Conservation (phyloP, 306 rosid genomes). For the Ziziphus jujuba region DNA sequence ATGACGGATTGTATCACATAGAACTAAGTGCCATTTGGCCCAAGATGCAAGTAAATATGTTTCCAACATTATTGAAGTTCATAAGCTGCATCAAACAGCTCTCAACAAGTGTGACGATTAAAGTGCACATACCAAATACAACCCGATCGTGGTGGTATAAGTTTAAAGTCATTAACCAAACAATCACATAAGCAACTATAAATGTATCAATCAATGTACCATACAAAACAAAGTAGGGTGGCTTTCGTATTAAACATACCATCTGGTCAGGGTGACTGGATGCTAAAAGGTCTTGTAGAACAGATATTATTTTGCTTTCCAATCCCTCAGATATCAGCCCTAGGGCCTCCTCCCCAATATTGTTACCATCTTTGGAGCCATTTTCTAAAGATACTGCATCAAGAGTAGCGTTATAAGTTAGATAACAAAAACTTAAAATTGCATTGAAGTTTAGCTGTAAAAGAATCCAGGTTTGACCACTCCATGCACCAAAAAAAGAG, state of each 20-base stretch:
- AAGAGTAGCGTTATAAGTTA: conserved; percentile 28
- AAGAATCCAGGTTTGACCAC: neutral
- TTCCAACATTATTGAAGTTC: conserved; percentile 26
- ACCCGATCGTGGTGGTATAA: conserved; percentile 1
- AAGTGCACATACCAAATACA: neutral
- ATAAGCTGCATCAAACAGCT: conserved; percentile 4
- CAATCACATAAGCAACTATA: neutral
- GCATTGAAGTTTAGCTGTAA: conserved; percentile 17
- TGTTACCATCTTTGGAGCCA: conserved; percentile 42
- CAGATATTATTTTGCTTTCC: conserved; percentile 61
- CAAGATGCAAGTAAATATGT: neutral
- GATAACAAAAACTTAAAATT: neutral
- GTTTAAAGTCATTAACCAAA: conserved; percentile 11
- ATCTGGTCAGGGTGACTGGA: conserved; percentile 67
- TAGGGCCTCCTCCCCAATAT: conserved; percentile 59
- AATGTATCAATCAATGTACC: conserved; percentile 12
- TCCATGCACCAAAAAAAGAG: neutral
- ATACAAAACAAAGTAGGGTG: neutral
- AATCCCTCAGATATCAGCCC: conserved; percentile 73
- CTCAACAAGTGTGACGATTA: neutral
- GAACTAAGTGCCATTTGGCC: neutral
- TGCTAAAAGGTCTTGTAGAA: conserved; percentile 59
- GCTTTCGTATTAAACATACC: conserved; percentile 46
- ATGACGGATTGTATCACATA: too few species aligned
- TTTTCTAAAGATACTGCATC: conserved; percentile 68